Evolutionary conservation across 2,329 filamentous ascomycete species (phyloP).

Genomic region (Aureobasidium sp.): DNA sequence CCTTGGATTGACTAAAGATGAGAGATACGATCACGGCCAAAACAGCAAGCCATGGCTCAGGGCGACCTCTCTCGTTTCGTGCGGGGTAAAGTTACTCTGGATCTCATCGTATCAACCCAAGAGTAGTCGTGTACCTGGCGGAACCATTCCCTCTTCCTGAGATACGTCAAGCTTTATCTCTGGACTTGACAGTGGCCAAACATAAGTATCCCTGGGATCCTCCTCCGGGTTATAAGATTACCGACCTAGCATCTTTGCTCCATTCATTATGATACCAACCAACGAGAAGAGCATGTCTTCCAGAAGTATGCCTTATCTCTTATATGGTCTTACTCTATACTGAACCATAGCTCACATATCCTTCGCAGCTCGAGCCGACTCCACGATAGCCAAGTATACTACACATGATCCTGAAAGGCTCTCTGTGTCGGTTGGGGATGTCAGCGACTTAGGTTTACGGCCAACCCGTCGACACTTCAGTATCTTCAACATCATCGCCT

Average conservation of each 20-base stretch:
- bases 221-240: neutral
- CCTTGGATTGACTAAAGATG: neutral
- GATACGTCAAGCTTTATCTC: neutral
- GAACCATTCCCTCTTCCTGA: neutral
- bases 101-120: neutral
- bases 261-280: neutral
- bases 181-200: neutral
- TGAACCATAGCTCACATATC: neutral
- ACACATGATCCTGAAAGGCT: neutral
- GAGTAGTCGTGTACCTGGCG: neutral
- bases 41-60: neutral
- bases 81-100: conserved; percentile 1
- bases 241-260: neutral
- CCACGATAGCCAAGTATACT: neutral
- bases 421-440: neutral
- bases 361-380: neutral
- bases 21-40: neutral
- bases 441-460: neutral
- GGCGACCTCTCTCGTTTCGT: neutral
- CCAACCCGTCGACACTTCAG: conserved; percentile 53
- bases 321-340: neutral
- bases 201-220: neutral
- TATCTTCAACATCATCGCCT: conserved; percentile 43
- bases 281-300: neutral
- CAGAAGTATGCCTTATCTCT: neutral